Percentiles rank a stretch among this genome's conserved stretches.
phyloP scores from a whole-genome alignment of 768 basidiomycete species.

The Phallus indusiatus region DNA sequence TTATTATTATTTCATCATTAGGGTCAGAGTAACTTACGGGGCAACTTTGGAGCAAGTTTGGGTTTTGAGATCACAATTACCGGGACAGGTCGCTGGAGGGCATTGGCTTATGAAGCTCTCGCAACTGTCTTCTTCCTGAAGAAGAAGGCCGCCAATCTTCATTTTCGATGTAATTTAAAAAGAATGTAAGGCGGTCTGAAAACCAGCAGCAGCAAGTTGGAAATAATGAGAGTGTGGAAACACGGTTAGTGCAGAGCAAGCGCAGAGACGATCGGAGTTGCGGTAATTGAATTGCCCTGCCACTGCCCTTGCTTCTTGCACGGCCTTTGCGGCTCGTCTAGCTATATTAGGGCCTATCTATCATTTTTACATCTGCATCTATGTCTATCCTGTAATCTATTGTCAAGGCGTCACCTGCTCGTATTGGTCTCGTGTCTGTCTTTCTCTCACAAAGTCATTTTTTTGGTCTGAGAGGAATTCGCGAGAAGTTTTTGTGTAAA shows the following conservation, averaged over 20 bases:
- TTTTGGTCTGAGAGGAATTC: neutral
- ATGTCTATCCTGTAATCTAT: no score
- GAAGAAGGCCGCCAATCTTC: neutral
- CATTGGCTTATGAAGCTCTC: neutral
- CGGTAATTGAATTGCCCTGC: neutral
- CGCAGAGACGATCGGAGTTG: neutral
- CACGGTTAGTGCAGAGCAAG: no score
- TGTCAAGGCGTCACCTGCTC: neutral
- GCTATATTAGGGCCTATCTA: no score
- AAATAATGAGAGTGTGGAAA: neutral
- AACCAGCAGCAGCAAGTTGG: neutral
- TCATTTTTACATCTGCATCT: no score
- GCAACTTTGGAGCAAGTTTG: constrained; percentile 4
- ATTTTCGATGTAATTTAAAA: neutral
- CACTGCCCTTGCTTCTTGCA: neutral
- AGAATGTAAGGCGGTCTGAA: constrained; percentile 1
- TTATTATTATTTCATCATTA: no score
- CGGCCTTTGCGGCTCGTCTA: no score
- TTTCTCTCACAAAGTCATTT: neutral
- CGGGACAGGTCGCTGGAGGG: constrained; percentile 1
- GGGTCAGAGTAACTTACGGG: neutral
- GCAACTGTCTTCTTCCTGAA: neutral
- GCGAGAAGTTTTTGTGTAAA: neutral
- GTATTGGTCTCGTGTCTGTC: no score
- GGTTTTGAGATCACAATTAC: constrained; percentile 4